Percentiles rank a stretch among this genome's conserved stretches.
Evolutionary conservation across 2,329 filamentous ascomycete genomes (phyloP).

Genomic region (Mycosphaerella sp.): DNA sequence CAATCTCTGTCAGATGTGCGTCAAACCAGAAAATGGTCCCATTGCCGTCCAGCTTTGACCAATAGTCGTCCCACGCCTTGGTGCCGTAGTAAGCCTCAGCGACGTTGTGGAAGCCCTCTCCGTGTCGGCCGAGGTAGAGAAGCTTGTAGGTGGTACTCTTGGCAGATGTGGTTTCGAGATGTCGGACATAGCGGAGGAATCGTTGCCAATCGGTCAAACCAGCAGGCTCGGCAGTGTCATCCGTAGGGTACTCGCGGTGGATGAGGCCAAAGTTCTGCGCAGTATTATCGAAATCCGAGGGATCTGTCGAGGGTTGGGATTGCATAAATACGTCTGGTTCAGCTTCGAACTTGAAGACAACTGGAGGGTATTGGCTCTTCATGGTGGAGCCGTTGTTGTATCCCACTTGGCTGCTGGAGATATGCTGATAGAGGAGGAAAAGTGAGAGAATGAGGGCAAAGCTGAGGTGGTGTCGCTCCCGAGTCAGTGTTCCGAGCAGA

Average conservation of each 20-base stretch:
- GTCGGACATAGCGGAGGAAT: constrained; percentile 53
- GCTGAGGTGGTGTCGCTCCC: too few species aligned
- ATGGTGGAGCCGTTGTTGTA: constrained; percentile 5
- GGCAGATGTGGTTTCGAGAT: constrained; percentile 42
- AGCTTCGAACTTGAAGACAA: constrained; percentile 28
- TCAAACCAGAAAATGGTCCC: constrained; percentile 58
- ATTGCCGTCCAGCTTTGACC: constrained; percentile 59
- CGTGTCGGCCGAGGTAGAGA: constrained; percentile 62
- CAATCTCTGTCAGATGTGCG: constrained; percentile 53
- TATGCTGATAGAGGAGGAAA: too few species aligned
- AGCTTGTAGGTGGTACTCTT: constrained; percentile 56
- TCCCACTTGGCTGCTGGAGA: neutral
- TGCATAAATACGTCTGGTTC: constrained; percentile 47
- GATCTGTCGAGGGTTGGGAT: constrained; percentile 45
- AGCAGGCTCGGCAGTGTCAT: constrained; percentile 22
- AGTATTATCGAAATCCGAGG: constrained; percentile 44
- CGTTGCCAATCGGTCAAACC: constrained; percentile 55
- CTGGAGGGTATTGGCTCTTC: constrained; percentile 5
- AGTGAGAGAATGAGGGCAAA: too few species aligned
- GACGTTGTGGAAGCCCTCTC: constrained; percentile 57
- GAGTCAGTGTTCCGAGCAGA: too few species aligned
- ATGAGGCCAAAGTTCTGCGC: constrained; percentile 45
- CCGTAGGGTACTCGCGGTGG: constrained; percentile 36
- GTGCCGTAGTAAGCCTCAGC: constrained; percentile 63
- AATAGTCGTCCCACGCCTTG: constrained; percentile 62